Percentiles rank a stretch among this genome's conserved stretches.
These are phyloP conservation scores for Bipolaris oryzae DNA, from an alignment of 2,329 filamentous ascomycete genomes.

Conservation along the genomic window DNA sequence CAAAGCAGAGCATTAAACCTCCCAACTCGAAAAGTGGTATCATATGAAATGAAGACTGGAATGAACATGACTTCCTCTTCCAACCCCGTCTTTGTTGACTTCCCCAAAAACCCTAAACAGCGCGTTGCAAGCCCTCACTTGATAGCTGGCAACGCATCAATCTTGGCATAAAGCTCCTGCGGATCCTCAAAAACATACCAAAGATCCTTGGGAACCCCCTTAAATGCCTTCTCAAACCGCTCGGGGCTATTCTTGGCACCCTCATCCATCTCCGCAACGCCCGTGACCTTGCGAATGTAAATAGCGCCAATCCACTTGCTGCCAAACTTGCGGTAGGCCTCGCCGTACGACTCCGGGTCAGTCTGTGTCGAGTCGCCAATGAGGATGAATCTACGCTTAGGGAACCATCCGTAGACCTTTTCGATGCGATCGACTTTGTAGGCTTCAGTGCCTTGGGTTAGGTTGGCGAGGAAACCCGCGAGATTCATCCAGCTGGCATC, in stretches of 20 bases:
- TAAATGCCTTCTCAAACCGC: constrained; percentile 84
- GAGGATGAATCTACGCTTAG: constrained; percentile 76
- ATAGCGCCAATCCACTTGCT: constrained; percentile 81
- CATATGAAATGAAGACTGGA: background rate
- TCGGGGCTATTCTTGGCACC: constrained; percentile 70
- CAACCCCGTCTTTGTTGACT: too few species aligned
- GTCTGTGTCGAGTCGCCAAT: constrained; percentile 91
- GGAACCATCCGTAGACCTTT: constrained; percentile 80
- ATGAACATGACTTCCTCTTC: background rate
- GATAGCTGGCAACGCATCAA: constrained; percentile 37
- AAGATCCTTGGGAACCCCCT: constrained; percentile 68
- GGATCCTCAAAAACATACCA: constrained; percentile 88
- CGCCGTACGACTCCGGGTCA: constrained; percentile 88
- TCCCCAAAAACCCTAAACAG: too few species aligned
- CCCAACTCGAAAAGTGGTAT: background rate
- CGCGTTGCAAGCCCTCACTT: constrained; percentile 10
- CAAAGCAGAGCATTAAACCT: background rate
- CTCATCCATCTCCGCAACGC: constrained; percentile 74
- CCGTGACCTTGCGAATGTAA: constrained; percentile 81
- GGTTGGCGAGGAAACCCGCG: constrained; percentile 74
- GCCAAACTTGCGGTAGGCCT: constrained; percentile 71
- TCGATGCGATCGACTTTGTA: constrained; percentile 85
- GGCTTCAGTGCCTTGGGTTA: constrained; percentile 79
- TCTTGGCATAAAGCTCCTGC: constrained; percentile 61
- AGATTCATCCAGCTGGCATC: constrained; percentile 88